These are phyloP conservation scores for Friedmanniomyces simplex DNA, from an alignment of 495 filamentous ascomycete species.

Conservation along the genomic window DNA sequence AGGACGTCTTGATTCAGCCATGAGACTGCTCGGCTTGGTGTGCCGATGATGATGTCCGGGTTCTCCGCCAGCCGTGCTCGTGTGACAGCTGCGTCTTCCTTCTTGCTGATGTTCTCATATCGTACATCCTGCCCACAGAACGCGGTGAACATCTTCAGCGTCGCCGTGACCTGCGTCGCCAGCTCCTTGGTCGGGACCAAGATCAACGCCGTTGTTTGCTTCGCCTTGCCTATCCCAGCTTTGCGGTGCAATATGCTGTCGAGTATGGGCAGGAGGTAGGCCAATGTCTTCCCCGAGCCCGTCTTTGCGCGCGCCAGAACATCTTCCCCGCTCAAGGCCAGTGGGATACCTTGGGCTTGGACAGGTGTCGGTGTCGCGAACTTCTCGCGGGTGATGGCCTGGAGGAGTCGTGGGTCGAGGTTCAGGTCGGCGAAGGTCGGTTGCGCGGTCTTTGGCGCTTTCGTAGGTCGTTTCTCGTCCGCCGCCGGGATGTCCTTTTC, in stretches of 20 bases:
- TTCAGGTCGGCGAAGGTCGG: conserved; percentile 47
- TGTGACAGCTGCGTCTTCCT: conserved; percentile 75
- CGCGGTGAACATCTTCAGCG: conserved; percentile 56
- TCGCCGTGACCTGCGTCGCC: conserved; percentile 75
- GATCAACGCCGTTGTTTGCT: conserved; percentile 55
- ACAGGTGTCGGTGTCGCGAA: conserved; percentile 77
- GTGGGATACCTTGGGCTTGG: conserved; percentile 76
- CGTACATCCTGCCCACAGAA: conserved; percentile 80
- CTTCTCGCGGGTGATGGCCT: conserved; percentile 73
- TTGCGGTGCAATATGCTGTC: conserved; percentile 71
- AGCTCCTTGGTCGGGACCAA: conserved; percentile 92
- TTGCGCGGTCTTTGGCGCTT: background rate
- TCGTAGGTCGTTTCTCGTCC: conserved; percentile 9
- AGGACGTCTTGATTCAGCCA: conserved; percentile 62
- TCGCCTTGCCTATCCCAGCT: conserved; percentile 15
- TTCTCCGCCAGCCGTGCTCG: conserved; percentile 73
- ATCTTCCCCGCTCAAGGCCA: conserved; percentile 84
- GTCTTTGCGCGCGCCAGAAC: conserved; percentile 85
- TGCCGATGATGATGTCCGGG: conserved; percentile 83
- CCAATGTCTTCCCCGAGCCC: conserved; percentile 92
- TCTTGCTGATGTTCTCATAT: conserved; percentile 74
- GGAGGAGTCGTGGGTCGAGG: conserved; percentile 74
- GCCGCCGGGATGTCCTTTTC: conserved; percentile 37
- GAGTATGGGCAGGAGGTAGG: conserved; percentile 84
- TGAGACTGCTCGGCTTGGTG: conserved; percentile 63